Percentiles rank a stretch among this genome's conserved stretches.
Evolutionary conservation across 169 alveolate genomes (phyloP).

Genomic region (Perkinsus chesapeaki): DNA sequence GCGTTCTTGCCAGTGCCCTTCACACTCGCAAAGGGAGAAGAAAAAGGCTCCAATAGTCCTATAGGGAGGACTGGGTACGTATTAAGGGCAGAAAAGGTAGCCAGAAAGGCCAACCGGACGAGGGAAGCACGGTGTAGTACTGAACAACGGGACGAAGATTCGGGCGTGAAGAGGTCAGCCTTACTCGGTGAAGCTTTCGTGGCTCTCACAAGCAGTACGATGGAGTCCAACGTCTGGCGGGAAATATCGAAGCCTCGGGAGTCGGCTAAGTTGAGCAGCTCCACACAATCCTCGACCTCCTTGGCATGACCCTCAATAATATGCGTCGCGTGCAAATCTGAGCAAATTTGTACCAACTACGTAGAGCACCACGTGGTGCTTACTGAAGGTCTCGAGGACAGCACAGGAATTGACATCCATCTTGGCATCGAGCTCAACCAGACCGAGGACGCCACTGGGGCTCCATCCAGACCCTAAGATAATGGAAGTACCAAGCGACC

Average conservation of each 20-base stretch:
- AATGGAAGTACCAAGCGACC: background rate
- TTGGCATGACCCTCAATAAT: background rate
- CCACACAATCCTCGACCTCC: background rate
- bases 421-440: background rate
- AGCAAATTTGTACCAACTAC: background rate
- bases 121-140: background rate
- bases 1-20: background rate
- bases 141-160: background rate
- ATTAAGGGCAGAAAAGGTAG: background rate
- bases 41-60: background rate
- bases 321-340: background rate
- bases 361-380: background rate
- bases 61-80: background rate
- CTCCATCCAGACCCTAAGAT: background rate
- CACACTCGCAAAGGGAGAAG: background rate
- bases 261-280: background rate
- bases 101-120: background rate
- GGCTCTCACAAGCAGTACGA: background rate
- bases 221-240: background rate
- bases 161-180: too few relatives aligned
- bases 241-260: background rate
- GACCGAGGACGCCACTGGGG: background rate
- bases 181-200: too few relatives aligned
- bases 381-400: background rate
- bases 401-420: background rate